Evolutionary conservation across 129 eudicot genomes (phyloP).

Genomic region (Centella asiatica): DNA sequence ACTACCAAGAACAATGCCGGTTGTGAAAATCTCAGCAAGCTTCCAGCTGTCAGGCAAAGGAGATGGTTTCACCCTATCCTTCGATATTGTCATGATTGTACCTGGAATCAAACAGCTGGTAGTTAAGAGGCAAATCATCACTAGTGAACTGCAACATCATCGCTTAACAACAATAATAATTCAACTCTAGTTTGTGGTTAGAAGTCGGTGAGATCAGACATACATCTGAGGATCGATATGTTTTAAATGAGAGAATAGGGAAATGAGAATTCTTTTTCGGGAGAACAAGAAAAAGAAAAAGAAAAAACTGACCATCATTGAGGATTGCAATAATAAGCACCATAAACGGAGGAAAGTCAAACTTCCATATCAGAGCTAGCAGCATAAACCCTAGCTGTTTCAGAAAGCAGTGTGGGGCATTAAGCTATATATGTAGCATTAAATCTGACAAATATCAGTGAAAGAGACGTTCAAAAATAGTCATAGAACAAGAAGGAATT

Average conservation of each 20-base stretch:
- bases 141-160: too few relatives aligned
- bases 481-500: too few relatives aligned
- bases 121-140: background rate
- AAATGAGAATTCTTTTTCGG: conserved; percentile 5
- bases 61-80: conserved; percentile 95
- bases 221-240: background rate
- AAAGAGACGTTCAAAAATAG: too few relatives aligned
- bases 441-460: too few relatives aligned
- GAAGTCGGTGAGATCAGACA: background rate
- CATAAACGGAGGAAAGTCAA: conserved; percentile 99
- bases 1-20: conserved; percentile 80
- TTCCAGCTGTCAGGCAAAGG: conserved; percentile 99
- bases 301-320: conserved; percentile 61
- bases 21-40: conserved; percentile 77
- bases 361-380: conserved; percentile 85
- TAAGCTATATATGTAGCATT: background rate
- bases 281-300: conserved; percentile 7
- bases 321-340: conserved; percentile 98
- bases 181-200: background rate
- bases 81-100: conserved; percentile 96
- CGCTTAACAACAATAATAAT: background rate
- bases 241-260: background rate
- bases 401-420: conserved; percentile 6
- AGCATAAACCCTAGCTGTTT: conserved; percentile 95
- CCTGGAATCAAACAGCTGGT: conserved; percentile 38